Percentiles rank a stretch among this genome's conserved stretches.
These are phyloP conservation scores for Chionographis japonica DNA, from an alignment of 106 monocot genomes.

Conservation along the genomic window DNA sequence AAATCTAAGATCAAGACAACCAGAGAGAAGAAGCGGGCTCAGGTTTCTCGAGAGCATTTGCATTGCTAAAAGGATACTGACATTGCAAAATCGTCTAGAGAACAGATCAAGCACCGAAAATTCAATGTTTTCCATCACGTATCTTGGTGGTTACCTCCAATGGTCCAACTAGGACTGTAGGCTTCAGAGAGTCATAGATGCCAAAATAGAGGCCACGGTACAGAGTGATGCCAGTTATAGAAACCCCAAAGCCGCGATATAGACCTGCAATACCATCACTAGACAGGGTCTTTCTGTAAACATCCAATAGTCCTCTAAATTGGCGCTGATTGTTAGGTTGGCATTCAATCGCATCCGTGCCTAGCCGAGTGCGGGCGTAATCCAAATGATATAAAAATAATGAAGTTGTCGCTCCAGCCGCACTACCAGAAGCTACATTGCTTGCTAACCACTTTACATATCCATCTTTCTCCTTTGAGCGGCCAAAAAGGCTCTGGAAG, in stretches of 20 bases:
- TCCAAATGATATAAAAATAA: conserved; percentile 84
- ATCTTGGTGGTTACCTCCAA: conserved; percentile 49
- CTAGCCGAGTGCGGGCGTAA: conserved; percentile 80
- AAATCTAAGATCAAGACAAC: no score
- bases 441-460: conserved; percentile 67
- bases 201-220: conserved; percentile 96
- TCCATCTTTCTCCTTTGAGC: conserved; percentile 72
- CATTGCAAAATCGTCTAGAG: no score
- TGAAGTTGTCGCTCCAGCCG: conserved; percentile 85
- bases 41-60: no score
- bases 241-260: conserved; percentile 88
- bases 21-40: no score
- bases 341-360: conserved; percentile 72
- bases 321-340: conserved; percentile 44
- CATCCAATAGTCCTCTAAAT: conserved; percentile 75
- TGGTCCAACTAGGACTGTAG: conserved; percentile 70
- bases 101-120: no score
- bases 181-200: conserved; percentile 89
- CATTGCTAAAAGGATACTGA: no score
- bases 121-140: no score
- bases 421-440: conserved; percentile 86
- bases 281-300: conserved; percentile 74
- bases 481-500: conserved; percentile 65
- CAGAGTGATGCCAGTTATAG: conserved; percentile 81
- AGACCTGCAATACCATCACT: conserved; percentile 81